Evolutionary conservation across 129 eudicot species (phyloP), one percentile per base, ranked within the genome.

Genomic region (Daucus carota): DNA sequence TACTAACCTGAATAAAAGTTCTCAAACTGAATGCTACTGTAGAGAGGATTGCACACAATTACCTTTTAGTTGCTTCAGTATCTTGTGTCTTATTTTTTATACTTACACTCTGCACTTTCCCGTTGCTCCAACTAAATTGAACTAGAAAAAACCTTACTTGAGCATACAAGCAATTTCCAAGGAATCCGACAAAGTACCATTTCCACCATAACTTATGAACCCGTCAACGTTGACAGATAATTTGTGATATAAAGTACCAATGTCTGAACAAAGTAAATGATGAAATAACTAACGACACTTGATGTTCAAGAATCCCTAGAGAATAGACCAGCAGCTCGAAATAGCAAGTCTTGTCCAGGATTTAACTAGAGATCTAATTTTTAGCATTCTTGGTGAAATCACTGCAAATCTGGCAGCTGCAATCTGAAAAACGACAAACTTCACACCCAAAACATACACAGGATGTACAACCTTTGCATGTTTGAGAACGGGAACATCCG

Each of bases 401-500:
- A 4, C 44, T 67, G 86, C 97, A 91, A 0, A 85, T 85, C 84
- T 89, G 95, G 79, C 97, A 91, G 54, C 71, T 48, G 72, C 97
- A 91, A 59, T 87, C 95, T 1, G 88, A 83, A 59, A 91, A 91
- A 8, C 97, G 90, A 75, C 97, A 91, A 24, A 74, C 78, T 29
- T 81, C 86, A 34, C 97, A 91, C 47, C 97, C 95, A 44, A 91
- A 88, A 83, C 97, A 91, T 44, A 91, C 97, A 59, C 97, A 91
- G 17, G 93, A 82, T 2, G 93, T 88, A 86, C 97, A 91, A 59
- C 97, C 97, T 74, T 78, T 81, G 81, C 97, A 91, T 15, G 89
- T 89, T 33, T 88, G 89, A 75, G 89, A 81, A 28, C 84, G 81
- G 16, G 77, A 70, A 75, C 97, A 91, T 6, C 95, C 97, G 74